These are phyloP conservation scores for Lichtheimia ornata DNA, from an alignment of 371 early-diverging fungal species.

Conservation along the genomic window DNA sequence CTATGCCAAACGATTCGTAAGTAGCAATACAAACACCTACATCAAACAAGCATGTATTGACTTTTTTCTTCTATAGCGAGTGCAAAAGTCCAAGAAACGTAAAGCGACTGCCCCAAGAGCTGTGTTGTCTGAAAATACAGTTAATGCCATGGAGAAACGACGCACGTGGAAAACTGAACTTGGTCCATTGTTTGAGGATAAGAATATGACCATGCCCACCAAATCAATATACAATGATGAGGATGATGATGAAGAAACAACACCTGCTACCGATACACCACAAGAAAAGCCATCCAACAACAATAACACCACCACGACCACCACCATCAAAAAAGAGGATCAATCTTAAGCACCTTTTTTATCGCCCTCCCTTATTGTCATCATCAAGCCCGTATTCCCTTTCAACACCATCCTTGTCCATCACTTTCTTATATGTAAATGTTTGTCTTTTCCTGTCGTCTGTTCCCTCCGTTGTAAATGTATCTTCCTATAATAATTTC, in stretches of 20 bases:
- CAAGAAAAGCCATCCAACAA: not conserved
- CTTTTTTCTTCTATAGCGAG: slow-evolving; percentile 36
- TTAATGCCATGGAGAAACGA: slow-evolving; percentile 58
- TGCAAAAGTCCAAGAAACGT: slow-evolving; percentile 76
- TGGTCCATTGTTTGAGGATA: slow-evolving; percentile 42
- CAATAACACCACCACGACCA: not conserved
- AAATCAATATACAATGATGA: slow-evolving; percentile 32
- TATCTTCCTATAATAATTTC: too few species aligned
- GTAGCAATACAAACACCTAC: slow-evolving; percentile 16
- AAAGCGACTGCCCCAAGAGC: slow-evolving; percentile 59
- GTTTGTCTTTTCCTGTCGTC: not conserved
- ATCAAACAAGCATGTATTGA: not conserved
- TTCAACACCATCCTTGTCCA: not conserved
- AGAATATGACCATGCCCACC: slow-evolving; percentile 38
- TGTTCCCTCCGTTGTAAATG: not conserved
- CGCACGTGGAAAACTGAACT: slow-evolving; percentile 46
- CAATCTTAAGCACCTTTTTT: not conserved
- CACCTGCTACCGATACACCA: not conserved
- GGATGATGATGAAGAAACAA: slow-evolving; percentile 4
- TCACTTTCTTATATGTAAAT: not conserved
- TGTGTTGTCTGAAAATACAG: slow-evolving; percentile 52
- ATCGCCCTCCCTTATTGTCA: not conserved
- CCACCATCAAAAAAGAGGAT: too few species aligned
- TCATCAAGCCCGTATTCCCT: not conserved
- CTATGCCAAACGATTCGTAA: slow-evolving; percentile 82